Base-by-base conservation (phyloP, 345 rosid species). In the Brassica rapa region DNA sequence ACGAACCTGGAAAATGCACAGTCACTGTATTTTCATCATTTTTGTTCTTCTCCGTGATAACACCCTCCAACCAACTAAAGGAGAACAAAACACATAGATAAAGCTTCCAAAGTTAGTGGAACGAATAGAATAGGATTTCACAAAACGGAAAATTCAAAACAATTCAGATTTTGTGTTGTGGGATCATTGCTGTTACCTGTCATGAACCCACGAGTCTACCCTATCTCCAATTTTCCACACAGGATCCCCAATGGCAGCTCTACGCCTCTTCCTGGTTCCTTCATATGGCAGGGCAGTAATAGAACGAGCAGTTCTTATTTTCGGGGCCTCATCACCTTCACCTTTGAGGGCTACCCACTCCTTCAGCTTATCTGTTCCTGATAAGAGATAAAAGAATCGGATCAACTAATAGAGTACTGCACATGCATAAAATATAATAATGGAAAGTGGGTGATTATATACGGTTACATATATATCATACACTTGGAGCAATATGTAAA, bases 11-110 rank as follows among this genome's bases (percentile, higher is more conserved):
- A 80, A 96, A 91, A 80, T 83, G 86, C 41, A 96, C 87, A 41
- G 93, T 89, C 16, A 88, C 75, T 27, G 84, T 73, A 51, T 86
- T 84, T 73, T 87, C 95, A 79, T 96, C 96, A 68, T 86, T 93
- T 87, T 91, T 87, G 89, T 74, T 86, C 87, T 87, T 91, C 79
- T 90, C 98, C 49, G 87, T 85, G 67, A 96, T 80, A 66, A 90
- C 86, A 76, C 97, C 99, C 84, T 96, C 98, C 92, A 89, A 81
- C 99, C 99, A 96, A 82, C 99, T 96, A 85, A 72, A 68, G 69
- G 72, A 77, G 46, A 74, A 75, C 71, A 66, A 39, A 51, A n/a
- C 53, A 46, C 51, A 73, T 24, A 14, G 64, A 66, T 61, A 16
- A 63, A 66, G 49, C 15, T 63, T 65, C n/a, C 77, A 59, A 65